Evolutionary conservation across 805 yeast genomes (phyloP), one percentile per base, ranked within the genome.

Genomic region (Yamadazyma kitorensis): DNA sequence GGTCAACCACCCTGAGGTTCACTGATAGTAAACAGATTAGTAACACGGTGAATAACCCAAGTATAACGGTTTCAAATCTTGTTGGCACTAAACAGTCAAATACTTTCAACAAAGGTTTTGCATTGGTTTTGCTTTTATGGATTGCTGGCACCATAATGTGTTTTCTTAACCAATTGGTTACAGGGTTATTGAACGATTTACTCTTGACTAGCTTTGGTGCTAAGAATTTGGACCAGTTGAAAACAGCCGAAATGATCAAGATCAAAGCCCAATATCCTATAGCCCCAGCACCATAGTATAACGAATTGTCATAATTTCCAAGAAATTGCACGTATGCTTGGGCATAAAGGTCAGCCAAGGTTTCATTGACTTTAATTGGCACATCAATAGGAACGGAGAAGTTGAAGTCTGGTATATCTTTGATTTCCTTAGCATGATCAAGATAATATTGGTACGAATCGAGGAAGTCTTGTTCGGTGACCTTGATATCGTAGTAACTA

Each of bases 191-290:
- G 10, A 59, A 44, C n/a, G n/a, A n/a, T n/a, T n/a, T n/a, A 3
- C 43, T 34, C 19, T 54, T 52, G 7, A 55, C 41, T 16, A 63
- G 29, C 1, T 52, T 39, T 3, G 80, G 80, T 17, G 63, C 59
- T 16, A 72, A 39, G 27, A 57, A 49, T 22, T 53, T 46, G 4
- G 55, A 20, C 71, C 76, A 69, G 40, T 74, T 69, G 27, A 55
- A 47, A 11, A 73, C 14, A 2, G 66, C 64, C 3, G 74, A 64
- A 16, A 68, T 18, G 1, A 76, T 26, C 35, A 74, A 45, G 25
- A 78, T 54, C 1, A 61, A 32, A 4, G 59, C 70, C 79, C 80
- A 75, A 43, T 69, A 74, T 0, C 72, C 70, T 15, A 78, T 36
- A 23, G 68, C 42, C 2, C 66, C 76, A 10, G 66, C 56, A 26